These are phyloP conservation scores for Sphaerosporella brunnea DNA, from an alignment of 495 filamentous ascomycete species.

Conservation along the genomic window DNA sequence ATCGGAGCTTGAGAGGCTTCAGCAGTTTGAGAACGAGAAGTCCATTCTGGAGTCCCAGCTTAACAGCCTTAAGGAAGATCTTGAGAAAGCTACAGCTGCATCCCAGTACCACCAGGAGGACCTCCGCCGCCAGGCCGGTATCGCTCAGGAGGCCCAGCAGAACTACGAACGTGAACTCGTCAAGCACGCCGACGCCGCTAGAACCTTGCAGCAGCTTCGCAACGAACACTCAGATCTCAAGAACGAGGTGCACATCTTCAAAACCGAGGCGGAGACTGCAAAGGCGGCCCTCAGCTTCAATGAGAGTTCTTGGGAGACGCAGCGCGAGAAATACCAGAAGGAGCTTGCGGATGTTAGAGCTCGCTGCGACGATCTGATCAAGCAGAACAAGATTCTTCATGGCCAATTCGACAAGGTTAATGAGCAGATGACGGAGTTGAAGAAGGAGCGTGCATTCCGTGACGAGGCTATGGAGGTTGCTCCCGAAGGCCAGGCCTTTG, in stretches of 20 bases:
- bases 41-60: conserved; percentile 54
- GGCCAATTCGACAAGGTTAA: conserved; percentile 71
- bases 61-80: conserved; percentile 66
- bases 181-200: conserved; percentile 85
- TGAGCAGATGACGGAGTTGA: conserved; percentile 54
- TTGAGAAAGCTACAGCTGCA: conserved; percentile 55
- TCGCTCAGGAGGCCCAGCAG: conserved; percentile 79
- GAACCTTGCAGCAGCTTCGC: conserved; percentile 58
- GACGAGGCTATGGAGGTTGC: conserved; percentile 32
- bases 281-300: conserved; percentile 58
- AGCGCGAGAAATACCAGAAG: conserved; percentile 58
- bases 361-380: conserved; percentile 58
- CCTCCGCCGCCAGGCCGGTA: conserved; percentile 78
- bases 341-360: conserved; percentile 63
- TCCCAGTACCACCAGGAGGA: conserved; percentile 76
- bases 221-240: conserved; percentile 64
- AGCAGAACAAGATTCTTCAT: conserved; percentile 76
- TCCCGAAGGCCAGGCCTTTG: conserved; percentile 26
- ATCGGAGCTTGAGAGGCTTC: conserved; percentile 53
- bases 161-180: conserved; percentile 87
- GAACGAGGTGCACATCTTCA: conserved; percentile 50
- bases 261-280: conserved; percentile 63
- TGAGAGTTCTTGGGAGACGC: conserved; percentile 74
- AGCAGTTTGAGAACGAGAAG: conserved; percentile 64
- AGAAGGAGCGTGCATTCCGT: conserved; percentile 45